Evolutionary conservation across 2,329 filamentous ascomycete genomes (phyloP), one percentile per base, ranked within the genome.

Genomic region (Verruconis gallopava): DNA sequence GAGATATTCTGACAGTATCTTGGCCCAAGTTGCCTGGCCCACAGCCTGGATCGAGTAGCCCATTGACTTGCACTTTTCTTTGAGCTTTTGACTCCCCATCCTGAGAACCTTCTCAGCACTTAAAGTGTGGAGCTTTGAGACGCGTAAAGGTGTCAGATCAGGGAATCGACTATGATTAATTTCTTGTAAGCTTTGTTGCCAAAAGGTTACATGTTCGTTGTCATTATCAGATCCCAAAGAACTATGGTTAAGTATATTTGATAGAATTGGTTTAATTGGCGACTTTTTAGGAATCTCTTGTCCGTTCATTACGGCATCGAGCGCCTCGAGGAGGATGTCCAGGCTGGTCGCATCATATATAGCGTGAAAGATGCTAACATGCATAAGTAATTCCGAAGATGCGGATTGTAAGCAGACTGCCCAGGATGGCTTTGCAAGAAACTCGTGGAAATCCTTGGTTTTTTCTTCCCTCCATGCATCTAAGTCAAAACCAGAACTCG

Each of bases 301-400:
- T n/a, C n/a, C n/a, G 6, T n/a, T 9, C 25, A 30, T 9, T 30
- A 9, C 9, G n/a, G 25, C 6, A 9, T 36, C 17, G 11, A 93
- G 64, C 49, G 81, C 73, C 0, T 64, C 53, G 2, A 94, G 59
- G 1, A 95, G 68, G 1, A 67, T 53, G 3, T 73, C 65, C 9
- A 95, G 62, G 5, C 85, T 86, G 32, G 75, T 69, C 0, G 85
- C 88, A 62, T 95, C 88, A 49, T 93, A 95, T 0, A 95, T 64
- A 1, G 83, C 82, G 60, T 95, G 88, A 48, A 93, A 81, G 2
- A 85, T 67, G 6, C 67, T 72, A 15, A 79, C 53, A 35, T 69
- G 60, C 32, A 75, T 54, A 4, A 53, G 49, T 3, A 37, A 34
- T 0, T 43, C 33, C 0, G 47, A 38, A 0, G 52, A 42, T 1